Evolutionary conservation across 2,329 filamentous ascomycete genomes (phyloP), one percentile per base, ranked within the genome.

Genomic region (Sphaceloma murrayae): DNA sequence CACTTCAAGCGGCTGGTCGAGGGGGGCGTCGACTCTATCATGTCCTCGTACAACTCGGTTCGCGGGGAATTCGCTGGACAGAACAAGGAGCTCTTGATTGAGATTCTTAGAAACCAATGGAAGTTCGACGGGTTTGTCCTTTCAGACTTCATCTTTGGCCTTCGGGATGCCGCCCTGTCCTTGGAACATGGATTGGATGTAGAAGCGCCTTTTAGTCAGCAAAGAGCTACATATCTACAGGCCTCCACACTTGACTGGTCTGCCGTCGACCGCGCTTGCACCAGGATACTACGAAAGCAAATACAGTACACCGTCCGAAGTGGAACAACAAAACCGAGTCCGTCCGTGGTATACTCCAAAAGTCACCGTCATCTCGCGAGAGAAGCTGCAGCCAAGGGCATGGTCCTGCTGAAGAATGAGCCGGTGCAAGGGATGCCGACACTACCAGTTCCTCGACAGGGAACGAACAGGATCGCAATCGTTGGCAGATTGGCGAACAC

Each of bases 371-470:
- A 32, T 16, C 45, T 52, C 3, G 51, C 49, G 13, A 36, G 48
- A 11, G 46, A 48, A 21, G 45, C 48, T 9, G 51, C 50, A 5
- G 42, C 46, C 3, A 42, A 45, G 16, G 44, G 42, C 9, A 51
- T 52, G 47, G 51, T 52, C 7, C 34, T 52, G 10, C 34, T 52
- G 22, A 52, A 51, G 34, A 52, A 52, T 26, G 26, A 46, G 1
- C 4, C 17, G 1, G 29, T 39, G 13, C 2, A 16, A 14, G 17
- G 13, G 3, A 13, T 7, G 11, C 17, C 38, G 11, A 7, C 38
- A 3, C 46, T 47, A 18, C 46, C 46, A 19, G 19, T 47, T 4
- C 13, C 36, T 17, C 6, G 9, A 10, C 21, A 9, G 10, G 22
- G 32, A 2, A 22, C 34, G 29, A 42, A 38, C 10, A 49, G 29